Percentiles rank a stretch among this genome's conserved stretches.
Evolutionary conservation across 768 basidiomycete species (phyloP).

Genomic region (Lentinula lateritia): DNA sequence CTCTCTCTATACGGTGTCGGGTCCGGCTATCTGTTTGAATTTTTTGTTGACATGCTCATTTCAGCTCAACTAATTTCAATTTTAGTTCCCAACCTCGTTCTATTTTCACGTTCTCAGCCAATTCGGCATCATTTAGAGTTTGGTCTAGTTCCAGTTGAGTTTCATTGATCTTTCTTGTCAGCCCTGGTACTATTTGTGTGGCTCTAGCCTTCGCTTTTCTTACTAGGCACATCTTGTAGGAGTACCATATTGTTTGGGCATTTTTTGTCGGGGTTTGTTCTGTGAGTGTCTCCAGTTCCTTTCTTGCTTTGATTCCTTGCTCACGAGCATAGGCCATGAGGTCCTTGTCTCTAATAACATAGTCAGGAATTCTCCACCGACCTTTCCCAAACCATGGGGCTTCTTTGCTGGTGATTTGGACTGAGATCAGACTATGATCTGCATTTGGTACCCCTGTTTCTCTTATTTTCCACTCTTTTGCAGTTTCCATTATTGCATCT

Average conservation of each 20-base stretch:
- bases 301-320: neutral
- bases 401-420: conserved; percentile 13
- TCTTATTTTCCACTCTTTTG: conserved; percentile 22
- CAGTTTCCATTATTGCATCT: conserved; percentile 1
- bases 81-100: neutral
- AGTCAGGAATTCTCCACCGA: conserved; percentile 23
- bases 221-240: conserved; percentile 7
- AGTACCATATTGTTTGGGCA: conserved; percentile 5
- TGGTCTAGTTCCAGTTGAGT: neutral
- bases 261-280: conserved; percentile 1
- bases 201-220: conserved; percentile 5
- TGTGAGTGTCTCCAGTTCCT: conserved; percentile 3
- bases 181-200: conserved; percentile 6
- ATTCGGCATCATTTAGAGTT: neutral
- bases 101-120: neutral
- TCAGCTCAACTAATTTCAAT: conserved; percentile 2
- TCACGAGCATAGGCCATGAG: conserved; percentile 6
- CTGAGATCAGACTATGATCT: conserved; percentile 27
- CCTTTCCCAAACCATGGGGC: conserved; percentile 24
- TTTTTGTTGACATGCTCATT: conserved; percentile 1
- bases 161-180: neutral
- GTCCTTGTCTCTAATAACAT: conserved; percentile 15
- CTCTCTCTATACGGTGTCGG: conserved; percentile 5
- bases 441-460: conserved; percentile 13
- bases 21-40: neutral